phyloP scores from a whole-genome alignment of 345 rosid genomes.

The Lepidium aucheri region DNA sequence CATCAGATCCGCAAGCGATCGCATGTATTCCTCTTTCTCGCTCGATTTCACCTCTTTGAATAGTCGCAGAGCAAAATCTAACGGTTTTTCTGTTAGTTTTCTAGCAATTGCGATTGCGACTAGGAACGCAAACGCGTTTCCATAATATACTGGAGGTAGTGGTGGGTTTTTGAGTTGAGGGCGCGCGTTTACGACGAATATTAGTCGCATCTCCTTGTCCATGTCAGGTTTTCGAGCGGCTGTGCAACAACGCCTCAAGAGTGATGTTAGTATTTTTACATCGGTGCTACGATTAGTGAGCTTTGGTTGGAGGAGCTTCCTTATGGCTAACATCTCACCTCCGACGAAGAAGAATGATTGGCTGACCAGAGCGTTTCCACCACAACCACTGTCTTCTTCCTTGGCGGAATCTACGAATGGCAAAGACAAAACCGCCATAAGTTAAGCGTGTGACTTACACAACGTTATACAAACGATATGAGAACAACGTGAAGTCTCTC shows the following conservation, averaged over 20 bases:
- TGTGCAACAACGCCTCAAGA: constrained; percentile 33
- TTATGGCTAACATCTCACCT: constrained; percentile 17
- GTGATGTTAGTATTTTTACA: constrained; percentile 22
- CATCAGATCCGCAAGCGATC: constrained; percentile 42
- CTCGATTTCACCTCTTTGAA: constrained; percentile 23
- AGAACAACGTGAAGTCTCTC: background rate
- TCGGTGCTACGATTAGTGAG: constrained; percentile 9
- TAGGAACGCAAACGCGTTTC: constrained; percentile 32
- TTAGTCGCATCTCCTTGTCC: constrained; percentile 20
- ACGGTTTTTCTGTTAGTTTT: constrained; percentile 3
- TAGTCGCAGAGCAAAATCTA: constrained; percentile 32
- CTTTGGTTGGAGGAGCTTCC: constrained; percentile 11
- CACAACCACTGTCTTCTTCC: background rate
- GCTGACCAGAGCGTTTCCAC: no score
- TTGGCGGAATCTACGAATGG: background rate
- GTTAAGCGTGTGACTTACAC: constrained; percentile 25
- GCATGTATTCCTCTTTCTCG: constrained; percentile 48
- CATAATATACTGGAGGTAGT: constrained; percentile 34
- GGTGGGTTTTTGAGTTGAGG: constrained; percentile 12
- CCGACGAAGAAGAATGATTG: constrained; percentile 28
- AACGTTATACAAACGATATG: background rate
- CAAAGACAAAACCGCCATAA: constrained; percentile 33
- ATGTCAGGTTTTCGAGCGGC: constrained; percentile 16
- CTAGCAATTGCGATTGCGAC: constrained; percentile 21
- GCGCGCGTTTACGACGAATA: constrained; percentile 26